Conservation (phyloP, 2,329 filamentous ascomycete species). For the Penicillium sp. region DNA sequence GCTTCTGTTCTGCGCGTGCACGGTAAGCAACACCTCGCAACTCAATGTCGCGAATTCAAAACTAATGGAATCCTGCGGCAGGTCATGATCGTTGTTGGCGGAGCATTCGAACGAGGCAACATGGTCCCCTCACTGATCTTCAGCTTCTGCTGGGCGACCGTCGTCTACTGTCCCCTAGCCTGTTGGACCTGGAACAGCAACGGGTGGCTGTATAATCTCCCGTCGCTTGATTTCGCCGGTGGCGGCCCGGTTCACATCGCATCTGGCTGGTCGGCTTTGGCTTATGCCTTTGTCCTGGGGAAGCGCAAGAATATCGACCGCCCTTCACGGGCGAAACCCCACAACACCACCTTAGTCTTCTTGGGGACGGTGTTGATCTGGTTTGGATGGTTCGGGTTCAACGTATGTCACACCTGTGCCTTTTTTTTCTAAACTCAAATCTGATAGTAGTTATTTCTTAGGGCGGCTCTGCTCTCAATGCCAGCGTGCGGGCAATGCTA, state of each 20-base stretch:
- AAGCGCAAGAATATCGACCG: constrained; percentile 59
- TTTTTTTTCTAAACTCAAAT: background rate
- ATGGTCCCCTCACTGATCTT: constrained; percentile 66
- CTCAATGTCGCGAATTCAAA: no score
- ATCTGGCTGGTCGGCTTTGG: constrained; percentile 68
- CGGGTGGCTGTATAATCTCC: constrained; percentile 68
- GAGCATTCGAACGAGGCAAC: constrained; percentile 62
- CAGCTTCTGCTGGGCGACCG: constrained; percentile 68
- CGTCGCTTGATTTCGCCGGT: constrained; percentile 71
- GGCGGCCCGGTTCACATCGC: constrained; percentile 74
- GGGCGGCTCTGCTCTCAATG: constrained; percentile 55
- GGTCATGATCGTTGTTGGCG: constrained; percentile 64
- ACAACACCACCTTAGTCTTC: constrained; percentile 72
- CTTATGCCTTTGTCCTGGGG: constrained; percentile 71
- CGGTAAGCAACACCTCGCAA: constrained; percentile 23
- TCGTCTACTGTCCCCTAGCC: constrained; percentile 71
- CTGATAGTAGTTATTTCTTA: constrained; percentile 9
- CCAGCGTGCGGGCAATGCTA: constrained; percentile 53
- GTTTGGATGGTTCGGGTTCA: constrained; percentile 58
- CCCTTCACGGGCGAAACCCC: constrained; percentile 57
- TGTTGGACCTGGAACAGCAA: constrained; percentile 76
- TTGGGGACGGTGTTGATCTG: constrained; percentile 59
- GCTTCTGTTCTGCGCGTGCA: constrained; percentile 57
- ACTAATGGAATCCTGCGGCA: constrained; percentile 38
- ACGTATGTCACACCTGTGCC: constrained; percentile 33